phyloP scores from a whole-genome alignment of 2,329 filamentous ascomycete species.

The Bipolaris cookei region DNA sequence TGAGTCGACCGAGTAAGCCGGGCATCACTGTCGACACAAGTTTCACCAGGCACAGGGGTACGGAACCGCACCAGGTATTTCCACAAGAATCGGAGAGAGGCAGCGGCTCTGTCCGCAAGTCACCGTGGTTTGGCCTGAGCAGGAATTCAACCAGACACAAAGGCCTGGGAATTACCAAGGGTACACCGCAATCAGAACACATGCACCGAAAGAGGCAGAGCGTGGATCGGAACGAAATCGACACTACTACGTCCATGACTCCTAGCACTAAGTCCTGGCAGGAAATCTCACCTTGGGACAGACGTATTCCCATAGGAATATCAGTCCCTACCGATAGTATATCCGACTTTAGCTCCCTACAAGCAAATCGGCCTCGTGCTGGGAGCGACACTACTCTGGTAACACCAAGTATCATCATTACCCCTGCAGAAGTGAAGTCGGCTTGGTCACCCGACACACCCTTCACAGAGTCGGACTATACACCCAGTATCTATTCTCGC shows the following conservation, averaged over 20 bases:
- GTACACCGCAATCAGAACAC: constrained; percentile 39
- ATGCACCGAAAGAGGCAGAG: constrained; percentile 23
- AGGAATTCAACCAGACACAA: constrained; percentile 39
- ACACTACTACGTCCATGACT: constrained; percentile 39
- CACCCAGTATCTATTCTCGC: constrained; percentile 69
- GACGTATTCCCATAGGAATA: constrained; percentile 76
- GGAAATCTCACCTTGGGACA: constrained; percentile 70
- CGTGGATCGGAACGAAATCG: constrained; percentile 31
- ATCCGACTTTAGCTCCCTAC: constrained; percentile 48
- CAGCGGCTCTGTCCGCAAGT: constrained; percentile 32
- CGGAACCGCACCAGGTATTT: constrained; percentile 56
- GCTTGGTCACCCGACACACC: constrained; percentile 68
- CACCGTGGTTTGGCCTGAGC: constrained; percentile 40
- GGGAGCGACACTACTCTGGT: constrained; percentile 44
- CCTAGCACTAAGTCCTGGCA: constrained; percentile 42
- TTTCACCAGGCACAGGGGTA: constrained; percentile 58
- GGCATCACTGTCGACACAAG: constrained; percentile 74
- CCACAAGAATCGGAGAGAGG: constrained; percentile 42
- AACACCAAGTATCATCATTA: constrained; percentile 61
- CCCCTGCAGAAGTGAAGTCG: constrained; percentile 57
- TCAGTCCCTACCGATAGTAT: constrained; percentile 64
- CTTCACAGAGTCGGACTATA: constrained; percentile 60
- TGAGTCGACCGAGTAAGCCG: constrained; percentile 63
- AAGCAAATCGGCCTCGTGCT: constrained; percentile 46
- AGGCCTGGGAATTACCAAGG: constrained; percentile 46